Evolutionary conservation across 768 basidiomycete genomes (phyloP).

Genomic region (Amanita pallidorosea): DNA sequence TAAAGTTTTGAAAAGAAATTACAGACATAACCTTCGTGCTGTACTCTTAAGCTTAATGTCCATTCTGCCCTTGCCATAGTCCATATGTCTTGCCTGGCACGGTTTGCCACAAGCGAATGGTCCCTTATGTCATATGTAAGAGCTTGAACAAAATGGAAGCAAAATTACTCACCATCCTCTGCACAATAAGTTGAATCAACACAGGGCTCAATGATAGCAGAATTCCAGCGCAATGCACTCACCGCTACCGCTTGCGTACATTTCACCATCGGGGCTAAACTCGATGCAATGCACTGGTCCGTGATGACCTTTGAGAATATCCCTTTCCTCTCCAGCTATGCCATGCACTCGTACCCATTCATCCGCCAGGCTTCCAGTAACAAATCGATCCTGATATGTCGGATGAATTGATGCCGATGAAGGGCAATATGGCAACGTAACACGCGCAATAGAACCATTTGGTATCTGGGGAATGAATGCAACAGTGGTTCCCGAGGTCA

Average conservation of each 20-base stretch:
- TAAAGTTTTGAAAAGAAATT: neutral
- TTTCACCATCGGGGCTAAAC: constrained; percentile 93
- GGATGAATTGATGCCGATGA: constrained; percentile 96
- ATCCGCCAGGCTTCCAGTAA: constrained; percentile 82
- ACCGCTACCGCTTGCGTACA: constrained; percentile 97
- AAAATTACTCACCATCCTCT: constrained; percentile 60
- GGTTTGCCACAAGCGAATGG: constrained; percentile 97
- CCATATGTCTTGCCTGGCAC: constrained; percentile 89
- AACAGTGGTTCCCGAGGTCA: constrained; percentile 88
- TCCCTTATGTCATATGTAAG: constrained; percentile 37
- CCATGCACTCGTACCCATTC: constrained; percentile 97
- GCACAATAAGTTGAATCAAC: constrained; percentile 10
- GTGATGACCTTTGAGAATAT: constrained; percentile 93
- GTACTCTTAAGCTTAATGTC: constrained; percentile 13
- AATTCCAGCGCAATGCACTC: constrained; percentile 22
- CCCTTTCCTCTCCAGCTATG: constrained; percentile 81
- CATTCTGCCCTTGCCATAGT: constrained; percentile 60
- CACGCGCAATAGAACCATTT: constrained; percentile 51
- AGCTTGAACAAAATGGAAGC: neutral
- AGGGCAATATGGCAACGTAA: constrained; percentile 75
- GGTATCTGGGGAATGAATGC: constrained; percentile 79
- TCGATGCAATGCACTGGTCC: constrained; percentile 93
- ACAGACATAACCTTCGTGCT: neutral
- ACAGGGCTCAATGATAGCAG: constrained; percentile 7
- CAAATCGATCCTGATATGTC: constrained; percentile 76